Percentiles rank a stretch among this genome's conserved stretches.
Conservation (phyloP, 2,329 filamentous ascomycete species). For the Colletotrichum australisinense region DNA sequence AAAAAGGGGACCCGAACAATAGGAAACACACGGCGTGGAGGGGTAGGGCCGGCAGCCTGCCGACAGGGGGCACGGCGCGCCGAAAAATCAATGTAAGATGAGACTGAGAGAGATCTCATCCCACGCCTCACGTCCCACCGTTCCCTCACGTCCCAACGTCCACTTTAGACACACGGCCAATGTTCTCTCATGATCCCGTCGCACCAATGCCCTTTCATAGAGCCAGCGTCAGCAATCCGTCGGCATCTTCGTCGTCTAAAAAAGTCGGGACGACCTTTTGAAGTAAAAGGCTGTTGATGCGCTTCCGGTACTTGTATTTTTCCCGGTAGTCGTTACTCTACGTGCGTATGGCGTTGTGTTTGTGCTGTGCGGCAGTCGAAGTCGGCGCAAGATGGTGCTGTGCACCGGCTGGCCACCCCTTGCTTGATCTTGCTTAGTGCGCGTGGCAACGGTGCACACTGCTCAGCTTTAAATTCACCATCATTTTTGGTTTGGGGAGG, state of each 20-base stretch:
- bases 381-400: too few species aligned
- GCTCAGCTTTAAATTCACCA: constrained; percentile 13
- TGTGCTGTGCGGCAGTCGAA: too few species aligned
- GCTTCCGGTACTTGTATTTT: too few species aligned
- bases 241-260: background rate
- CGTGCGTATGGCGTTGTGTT: background rate
- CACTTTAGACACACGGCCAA: background rate
- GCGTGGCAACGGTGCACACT: constrained; percentile 22
- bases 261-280: constrained; percentile 12
- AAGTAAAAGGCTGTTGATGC: background rate
- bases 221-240: too few species aligned
- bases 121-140: background rate
- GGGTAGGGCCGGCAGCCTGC: constrained; percentile 29
- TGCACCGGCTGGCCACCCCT: constrained; percentile 6
- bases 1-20: background rate
- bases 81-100: constrained; percentile 6
- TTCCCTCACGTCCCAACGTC: background rate
- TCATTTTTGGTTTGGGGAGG: background rate
- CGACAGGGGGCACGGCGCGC: constrained; percentile 32
- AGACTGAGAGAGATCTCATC: background rate
- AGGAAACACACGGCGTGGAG: background rate
- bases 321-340: background rate
- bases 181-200: constrained; percentile 7
- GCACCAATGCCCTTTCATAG: constrained; percentile 19
- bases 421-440: background rate